These are phyloP conservation scores for Casuarina glauca DNA, from an alignment of 306 rosid species.

Conservation along the genomic window DNA sequence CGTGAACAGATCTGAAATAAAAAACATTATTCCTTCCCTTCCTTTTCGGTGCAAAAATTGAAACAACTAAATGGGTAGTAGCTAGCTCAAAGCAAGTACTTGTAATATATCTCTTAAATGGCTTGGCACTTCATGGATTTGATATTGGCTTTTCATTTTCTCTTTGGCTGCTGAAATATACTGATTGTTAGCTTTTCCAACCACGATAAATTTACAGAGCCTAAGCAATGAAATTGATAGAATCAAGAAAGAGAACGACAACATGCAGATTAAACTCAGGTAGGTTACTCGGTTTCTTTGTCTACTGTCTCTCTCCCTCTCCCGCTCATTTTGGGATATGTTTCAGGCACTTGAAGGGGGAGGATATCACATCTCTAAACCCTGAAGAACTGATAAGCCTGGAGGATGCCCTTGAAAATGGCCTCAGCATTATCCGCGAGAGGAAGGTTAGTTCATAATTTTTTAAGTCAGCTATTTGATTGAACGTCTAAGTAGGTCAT, in stretches of 20 bases:
- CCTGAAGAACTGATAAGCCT: conserved; percentile 65
- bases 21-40: conserved; percentile 30
- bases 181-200: conserved; percentile 17
- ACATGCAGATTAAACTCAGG: conserved; percentile 86
- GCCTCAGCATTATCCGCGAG: conserved; percentile 55
- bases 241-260: conserved; percentile 84
- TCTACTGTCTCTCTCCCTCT: conserved; percentile 2
- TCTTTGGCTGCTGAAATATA: background rate
- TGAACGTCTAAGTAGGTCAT: no score
- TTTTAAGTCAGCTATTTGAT: no score
- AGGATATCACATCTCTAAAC: conserved; percentile 68
- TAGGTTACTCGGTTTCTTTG: conserved; percentile 5
- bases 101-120: conserved; percentile 18
- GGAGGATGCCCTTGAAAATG: conserved; percentile 70
- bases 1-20: conserved; percentile 58
- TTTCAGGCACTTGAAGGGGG: conserved; percentile 87
- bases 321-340: background rate
- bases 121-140: conserved; percentile 4
- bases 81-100: background rate
- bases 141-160: background rate
- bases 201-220: conserved; percentile 51
- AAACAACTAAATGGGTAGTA: conserved; percentile 23
- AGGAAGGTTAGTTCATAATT: conserved; percentile 46
- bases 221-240: conserved; percentile 79
- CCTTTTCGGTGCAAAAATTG: conserved; percentile 58